Evolutionary conservation across 441 rosid genomes (phyloP).

Genomic region (Pelargonium myrrhifolium): DNA sequence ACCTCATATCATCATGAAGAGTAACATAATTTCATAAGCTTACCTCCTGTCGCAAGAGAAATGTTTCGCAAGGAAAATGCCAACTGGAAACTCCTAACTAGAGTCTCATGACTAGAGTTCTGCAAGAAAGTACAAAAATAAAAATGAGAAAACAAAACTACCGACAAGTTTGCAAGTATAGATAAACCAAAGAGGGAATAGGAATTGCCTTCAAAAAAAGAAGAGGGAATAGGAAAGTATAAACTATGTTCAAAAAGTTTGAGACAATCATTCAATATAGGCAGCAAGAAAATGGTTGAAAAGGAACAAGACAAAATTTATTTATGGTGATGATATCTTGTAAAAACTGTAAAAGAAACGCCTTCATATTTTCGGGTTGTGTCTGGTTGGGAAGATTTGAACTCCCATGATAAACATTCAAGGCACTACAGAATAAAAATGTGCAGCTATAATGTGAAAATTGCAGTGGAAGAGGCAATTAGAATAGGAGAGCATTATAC

Average conservation of each 20-base stretch:
- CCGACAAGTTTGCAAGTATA: not conserved
- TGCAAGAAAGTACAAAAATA: constrained; percentile 30
- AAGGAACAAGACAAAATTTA: not conserved
- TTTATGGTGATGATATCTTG: not conserved
- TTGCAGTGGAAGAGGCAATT: not conserved
- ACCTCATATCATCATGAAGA: not conserved
- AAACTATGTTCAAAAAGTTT: not conserved
- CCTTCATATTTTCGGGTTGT: not conserved
- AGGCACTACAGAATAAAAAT: not conserved
- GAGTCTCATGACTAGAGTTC: constrained; percentile 71
- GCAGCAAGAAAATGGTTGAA: not conserved
- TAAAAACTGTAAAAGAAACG: not conserved
- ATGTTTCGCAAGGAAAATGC: constrained; percentile 79
- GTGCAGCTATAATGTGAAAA: not conserved
- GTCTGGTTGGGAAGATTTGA: not conserved
- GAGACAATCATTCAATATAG: not conserved
- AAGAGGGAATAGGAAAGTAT: constrained; percentile 3
- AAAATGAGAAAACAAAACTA: constrained; percentile 11
- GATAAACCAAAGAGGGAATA: not conserved
- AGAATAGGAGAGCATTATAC: not conserved
- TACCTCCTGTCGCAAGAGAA: constrained; percentile 66
- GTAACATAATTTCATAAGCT: constrained; percentile 24
- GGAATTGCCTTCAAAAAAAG: too few relatives aligned
- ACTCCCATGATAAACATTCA: not conserved
- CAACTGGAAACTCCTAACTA: constrained; percentile 83